phyloP scores from a whole-genome alignment of 306 rosid genomes.

The Quillaja saponaria region DNA sequence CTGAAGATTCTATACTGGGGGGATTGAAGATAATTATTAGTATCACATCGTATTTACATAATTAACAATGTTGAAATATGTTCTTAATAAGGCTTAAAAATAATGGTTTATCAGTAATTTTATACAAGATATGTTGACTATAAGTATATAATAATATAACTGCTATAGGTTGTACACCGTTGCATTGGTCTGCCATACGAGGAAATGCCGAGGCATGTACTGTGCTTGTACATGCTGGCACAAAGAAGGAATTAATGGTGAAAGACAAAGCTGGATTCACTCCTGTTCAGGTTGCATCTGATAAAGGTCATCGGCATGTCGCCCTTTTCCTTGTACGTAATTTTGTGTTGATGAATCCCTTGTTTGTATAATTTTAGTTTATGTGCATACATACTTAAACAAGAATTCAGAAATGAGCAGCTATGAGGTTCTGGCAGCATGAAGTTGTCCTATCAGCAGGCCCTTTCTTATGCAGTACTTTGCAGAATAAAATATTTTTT shows the following conservation, averaged over 20 bases:
- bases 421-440: no score
- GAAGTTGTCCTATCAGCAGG: no score
- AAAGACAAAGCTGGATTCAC: slow-evolving; percentile 85
- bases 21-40: no score
- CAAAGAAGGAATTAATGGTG: slow-evolving; percentile 72
- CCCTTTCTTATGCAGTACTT: no score
- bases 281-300: slow-evolving; percentile 85
- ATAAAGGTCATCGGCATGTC: slow-evolving; percentile 94
- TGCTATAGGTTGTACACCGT: slow-evolving; percentile 79
- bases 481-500: no score
- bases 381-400: slow-evolving; percentile 18
- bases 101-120: no score
- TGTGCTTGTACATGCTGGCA: slow-evolving; percentile 88
- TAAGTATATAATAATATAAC: no score
- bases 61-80: no score
- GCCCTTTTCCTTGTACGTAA: slow-evolving; percentile 90
- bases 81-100: no score
- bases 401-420: slow-evolving; percentile 26
- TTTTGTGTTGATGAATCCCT: slow-evolving; percentile 38
- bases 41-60: no score
- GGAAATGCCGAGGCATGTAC: slow-evolving; percentile 83
- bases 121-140: no score
- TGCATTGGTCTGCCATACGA: slow-evolving; percentile 91
- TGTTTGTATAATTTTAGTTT: slow-evolving; percentile 26
- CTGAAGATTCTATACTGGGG: no score